Conservation (phyloP, 257 asterid genomes). For the Solanum pinnatisectum region DNA sequence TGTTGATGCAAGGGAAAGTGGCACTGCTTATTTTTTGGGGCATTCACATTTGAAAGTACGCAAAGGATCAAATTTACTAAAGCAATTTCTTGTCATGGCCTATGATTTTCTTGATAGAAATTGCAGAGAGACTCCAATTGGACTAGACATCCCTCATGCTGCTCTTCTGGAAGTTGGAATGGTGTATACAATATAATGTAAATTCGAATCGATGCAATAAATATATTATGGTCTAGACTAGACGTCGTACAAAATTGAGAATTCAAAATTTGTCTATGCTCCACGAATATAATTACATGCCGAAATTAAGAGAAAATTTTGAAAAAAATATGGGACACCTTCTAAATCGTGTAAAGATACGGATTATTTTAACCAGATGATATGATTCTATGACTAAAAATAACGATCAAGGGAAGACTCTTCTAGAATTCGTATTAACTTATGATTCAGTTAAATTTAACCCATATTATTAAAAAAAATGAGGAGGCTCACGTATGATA, state of each 20-base stretch:
- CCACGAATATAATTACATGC: not conserved
- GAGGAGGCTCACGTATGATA: not conserved
- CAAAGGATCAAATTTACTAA: conserved; percentile 54
- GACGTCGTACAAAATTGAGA: not conserved
- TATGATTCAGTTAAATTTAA: not conserved
- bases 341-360: too few relatives aligned
- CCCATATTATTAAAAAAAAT: not conserved
- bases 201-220: not conserved
- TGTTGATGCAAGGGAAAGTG: conserved; percentile 75
- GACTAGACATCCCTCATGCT: conserved; percentile 70
- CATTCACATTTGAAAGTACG: conserved; percentile 57
- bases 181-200: conserved; percentile 44
- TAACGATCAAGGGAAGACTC: not conserved
- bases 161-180: conserved; percentile 85
- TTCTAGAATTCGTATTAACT: not conserved
- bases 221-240: not conserved
- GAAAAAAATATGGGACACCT: not conserved
- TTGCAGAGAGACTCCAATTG: conserved; percentile 71
- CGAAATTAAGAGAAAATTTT: not conserved
- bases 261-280: not conserved
- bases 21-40: conserved; percentile 82
- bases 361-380: not conserved
- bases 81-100: conserved; percentile 41
- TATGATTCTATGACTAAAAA: not conserved
- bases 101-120: conserved; percentile 71